Conservation (phyloP, 768 basidiomycete genomes). For the Tricholoma sp. region DNA sequence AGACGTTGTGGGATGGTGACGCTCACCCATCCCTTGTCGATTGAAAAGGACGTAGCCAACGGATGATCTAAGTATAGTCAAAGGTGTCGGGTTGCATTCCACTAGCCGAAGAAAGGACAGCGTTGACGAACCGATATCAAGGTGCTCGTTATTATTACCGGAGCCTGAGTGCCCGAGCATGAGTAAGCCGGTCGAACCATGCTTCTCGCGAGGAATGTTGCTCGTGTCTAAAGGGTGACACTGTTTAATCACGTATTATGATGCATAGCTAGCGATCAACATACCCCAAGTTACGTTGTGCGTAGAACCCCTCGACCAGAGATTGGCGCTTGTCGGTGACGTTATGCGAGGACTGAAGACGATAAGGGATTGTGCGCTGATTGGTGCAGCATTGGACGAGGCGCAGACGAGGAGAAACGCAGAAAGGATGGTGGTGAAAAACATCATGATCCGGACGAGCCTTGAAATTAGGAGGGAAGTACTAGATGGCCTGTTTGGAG, state of each 20-base stretch:
- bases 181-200: constrained; percentile 29
- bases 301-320: constrained; percentile 16
- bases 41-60: constrained; percentile 21
- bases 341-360: constrained; percentile 22
- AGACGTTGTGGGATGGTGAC: constrained; percentile 12
- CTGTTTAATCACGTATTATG: not conserved
- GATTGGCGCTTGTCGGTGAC: constrained; percentile 12
- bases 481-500: not conserved
- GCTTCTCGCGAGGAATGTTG: constrained; percentile 31
- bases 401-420: constrained; percentile 6
- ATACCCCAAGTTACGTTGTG: constrained; percentile 23
- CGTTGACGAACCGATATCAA: constrained; percentile 39
- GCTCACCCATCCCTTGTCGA: constrained; percentile 12
- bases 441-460: constrained; percentile 4
- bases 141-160: constrained; percentile 35
- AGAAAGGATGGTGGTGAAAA: constrained; percentile 8
- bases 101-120: not conserved
- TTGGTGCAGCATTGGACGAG: constrained; percentile 7
- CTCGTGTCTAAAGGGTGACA: constrained; percentile 14
- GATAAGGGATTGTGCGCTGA: constrained; percentile 10
- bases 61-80: constrained; percentile 16
- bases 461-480: not conserved
- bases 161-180: constrained; percentile 34
- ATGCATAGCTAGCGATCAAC: not conserved
- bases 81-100: not conserved